Evolutionary conservation across 768 basidiomycete genomes (phyloP).

Genomic region (Panellus pusillus): DNA sequence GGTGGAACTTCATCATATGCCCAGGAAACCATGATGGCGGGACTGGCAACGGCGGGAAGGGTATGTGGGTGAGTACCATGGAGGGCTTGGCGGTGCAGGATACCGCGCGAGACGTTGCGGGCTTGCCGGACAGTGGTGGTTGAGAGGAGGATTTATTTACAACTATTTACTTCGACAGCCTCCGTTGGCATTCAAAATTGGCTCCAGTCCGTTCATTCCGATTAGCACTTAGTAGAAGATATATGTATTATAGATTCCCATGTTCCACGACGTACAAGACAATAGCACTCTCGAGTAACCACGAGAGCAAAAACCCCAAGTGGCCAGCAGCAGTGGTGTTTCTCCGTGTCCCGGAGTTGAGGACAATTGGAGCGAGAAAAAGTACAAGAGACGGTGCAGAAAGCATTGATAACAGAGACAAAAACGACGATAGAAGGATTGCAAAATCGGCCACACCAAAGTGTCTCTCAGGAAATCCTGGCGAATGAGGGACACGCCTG

Average conservation of each 20-base stretch:
- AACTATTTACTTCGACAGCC: not conserved
- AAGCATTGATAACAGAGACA: slow-evolving; percentile 16
- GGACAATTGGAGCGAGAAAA: slow-evolving; percentile 4
- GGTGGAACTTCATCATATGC: slow-evolving; percentile 89
- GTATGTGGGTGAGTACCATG: slow-evolving; percentile 39
- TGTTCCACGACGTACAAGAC: slow-evolving; percentile 4
- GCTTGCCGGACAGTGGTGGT: not conserved
- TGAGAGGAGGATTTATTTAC: slow-evolving; percentile 1
- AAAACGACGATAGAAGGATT: slow-evolving; percentile 6
- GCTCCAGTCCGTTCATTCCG: not conserved
- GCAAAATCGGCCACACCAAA: not conserved
- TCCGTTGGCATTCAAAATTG: not conserved
- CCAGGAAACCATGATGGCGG: slow-evolving; percentile 95
- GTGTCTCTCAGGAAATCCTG: not conserved
- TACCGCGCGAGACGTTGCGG: not conserved
- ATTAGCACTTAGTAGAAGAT: not conserved
- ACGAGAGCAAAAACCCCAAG: not conserved
- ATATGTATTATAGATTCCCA: slow-evolving; percentile 8
- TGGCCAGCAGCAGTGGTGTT: not conserved
- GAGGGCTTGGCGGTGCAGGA: slow-evolving; percentile 1
- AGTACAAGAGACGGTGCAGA: slow-evolving; percentile 11
- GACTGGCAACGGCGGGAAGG: slow-evolving; percentile 50
- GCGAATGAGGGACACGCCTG: slow-evolving; percentile 13
- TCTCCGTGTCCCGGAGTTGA: slow-evolving; percentile 1
- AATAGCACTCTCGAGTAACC: not conserved